Evolutionary conservation across 352 stramenopile genomes (phyloP).

Genomic region (Aphanomyces astaci): DNA sequence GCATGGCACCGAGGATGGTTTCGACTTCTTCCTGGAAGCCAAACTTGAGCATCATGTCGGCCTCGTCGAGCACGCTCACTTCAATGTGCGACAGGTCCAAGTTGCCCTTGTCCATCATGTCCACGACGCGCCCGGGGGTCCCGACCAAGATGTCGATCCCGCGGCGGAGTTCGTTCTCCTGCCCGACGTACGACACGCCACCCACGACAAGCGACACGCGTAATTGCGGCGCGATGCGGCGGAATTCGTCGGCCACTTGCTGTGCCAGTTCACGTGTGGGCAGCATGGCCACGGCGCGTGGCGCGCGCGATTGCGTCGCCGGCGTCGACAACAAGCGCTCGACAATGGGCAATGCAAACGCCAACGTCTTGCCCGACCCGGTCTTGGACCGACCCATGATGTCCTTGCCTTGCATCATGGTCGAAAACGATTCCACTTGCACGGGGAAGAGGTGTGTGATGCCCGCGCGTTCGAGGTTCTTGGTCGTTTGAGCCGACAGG

Average conservation of each 20-base stretch:
- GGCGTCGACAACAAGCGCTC: conserved; percentile 47
- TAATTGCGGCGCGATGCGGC: conserved; percentile 82
- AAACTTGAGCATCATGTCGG: conserved; percentile 98
- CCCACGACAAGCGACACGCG: conserved; percentile 88
- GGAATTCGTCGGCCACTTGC: conserved; percentile 92
- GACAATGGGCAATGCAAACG: conserved; percentile 67
- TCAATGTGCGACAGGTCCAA: conserved; percentile 86
- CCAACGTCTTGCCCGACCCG: conserved; percentile 73
- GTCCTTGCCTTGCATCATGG: conserved; percentile 72
- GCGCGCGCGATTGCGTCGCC: conserved; percentile 33
- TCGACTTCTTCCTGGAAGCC: conserved; percentile 97
- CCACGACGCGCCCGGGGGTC: conserved; percentile 95
- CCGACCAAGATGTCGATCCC: conserved; percentile 93
- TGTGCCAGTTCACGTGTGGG: conserved; percentile 96
- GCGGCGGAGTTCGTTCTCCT: conserved; percentile 86
- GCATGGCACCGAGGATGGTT: conserved; percentile 85
- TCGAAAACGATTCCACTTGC: conserved; percentile 70
- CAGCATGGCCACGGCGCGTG: conserved; percentile 91
- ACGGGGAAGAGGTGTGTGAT: conserved; percentile 81
- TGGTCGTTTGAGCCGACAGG: conserved; percentile 44
- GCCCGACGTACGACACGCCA: conserved; percentile 87
- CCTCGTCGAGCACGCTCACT: conserved; percentile 92
- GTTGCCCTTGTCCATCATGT: conserved; percentile 91
- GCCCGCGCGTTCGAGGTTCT: conserved; percentile 49
- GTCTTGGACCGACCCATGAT: conserved; percentile 81